Percentiles rank a stretch among this genome's conserved stretches.
These are phyloP conservation scores for Herpomyces periplanetae DNA, from an alignment of 2,329 filamentous ascomycete species.

Conservation along the genomic window DNA sequence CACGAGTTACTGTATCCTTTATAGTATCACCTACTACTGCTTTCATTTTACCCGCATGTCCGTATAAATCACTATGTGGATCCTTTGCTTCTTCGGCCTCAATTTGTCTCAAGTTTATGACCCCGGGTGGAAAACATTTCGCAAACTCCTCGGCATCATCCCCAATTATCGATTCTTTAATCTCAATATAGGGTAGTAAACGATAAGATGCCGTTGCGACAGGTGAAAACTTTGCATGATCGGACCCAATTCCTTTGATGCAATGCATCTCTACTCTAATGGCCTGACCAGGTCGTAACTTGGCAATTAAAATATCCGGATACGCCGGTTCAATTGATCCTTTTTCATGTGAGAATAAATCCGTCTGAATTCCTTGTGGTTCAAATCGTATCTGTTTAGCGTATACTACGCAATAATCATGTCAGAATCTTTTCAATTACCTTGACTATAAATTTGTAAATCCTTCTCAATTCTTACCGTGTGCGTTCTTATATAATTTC, in stretches of 20 bases:
- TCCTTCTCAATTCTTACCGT: too few relatives aligned
- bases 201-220: slow-evolving; percentile 82
- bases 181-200: slow-evolving; percentile 52
- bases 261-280: slow-evolving; percentile 66
- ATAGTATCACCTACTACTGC: slow-evolving; percentile 59
- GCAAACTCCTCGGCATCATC: slow-evolving; percentile 59
- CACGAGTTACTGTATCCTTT: slow-evolving; percentile 75
- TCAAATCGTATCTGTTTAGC: slow-evolving; percentile 35
- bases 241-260: slow-evolving; percentile 64
- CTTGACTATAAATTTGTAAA: slow-evolving; percentile 8
- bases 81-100: slow-evolving; percentile 21
- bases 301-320: slow-evolving; percentile 71
- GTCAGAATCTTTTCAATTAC: slow-evolving; percentile 1
- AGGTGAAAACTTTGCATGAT: slow-evolving; percentile 88
- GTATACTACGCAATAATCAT: slow-evolving; percentile 16
- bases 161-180: slow-evolving; percentile 44
- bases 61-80: slow-evolving; percentile 23
- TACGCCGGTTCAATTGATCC: slow-evolving; percentile 34
- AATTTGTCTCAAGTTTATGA: slow-evolving; percentile 38
- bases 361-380: slow-evolving; percentile 27
- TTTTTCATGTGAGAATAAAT: slow-evolving; percentile 22
- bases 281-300: slow-evolving; percentile 58
- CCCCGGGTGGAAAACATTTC: slow-evolving; percentile 52
- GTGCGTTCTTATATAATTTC: slow-evolving; percentile 50
- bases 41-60: slow-evolving; percentile 37